A percentile compares a stretch with the other conserved stretches of the same genome.
Evolutionary conservation across 2,329 filamentous ascomycete genomes (phyloP).

Genomic region (Cladosporium austrohemisphaericum): DNA sequence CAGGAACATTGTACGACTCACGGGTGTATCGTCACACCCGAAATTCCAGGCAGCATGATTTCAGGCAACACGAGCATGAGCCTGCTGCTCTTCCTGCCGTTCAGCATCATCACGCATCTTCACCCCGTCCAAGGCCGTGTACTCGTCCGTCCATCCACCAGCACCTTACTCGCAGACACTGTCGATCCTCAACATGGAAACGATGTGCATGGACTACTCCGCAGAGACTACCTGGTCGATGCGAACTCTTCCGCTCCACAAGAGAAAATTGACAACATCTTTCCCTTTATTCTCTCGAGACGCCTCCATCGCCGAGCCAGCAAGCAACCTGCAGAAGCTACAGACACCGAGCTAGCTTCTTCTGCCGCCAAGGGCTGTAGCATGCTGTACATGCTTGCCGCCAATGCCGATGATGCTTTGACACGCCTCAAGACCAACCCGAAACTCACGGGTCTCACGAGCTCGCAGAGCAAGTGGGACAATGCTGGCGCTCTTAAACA

Average conservation of each 20-base stretch:
- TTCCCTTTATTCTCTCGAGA: background rate
- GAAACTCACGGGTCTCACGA: background rate
- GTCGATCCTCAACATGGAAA: background rate
- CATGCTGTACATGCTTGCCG: conserved; percentile 14
- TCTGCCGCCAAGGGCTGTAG: conserved; percentile 9
- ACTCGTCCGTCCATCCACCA: background rate
- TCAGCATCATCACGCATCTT: background rate
- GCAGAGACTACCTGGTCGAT: no score
- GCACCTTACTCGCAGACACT: background rate
- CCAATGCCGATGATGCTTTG: conserved; percentile 4
- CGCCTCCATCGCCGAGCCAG: background rate
- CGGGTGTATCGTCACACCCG: background rate
- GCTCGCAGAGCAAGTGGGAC: conserved; percentile 8
- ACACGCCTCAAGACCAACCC: conserved; percentile 11
- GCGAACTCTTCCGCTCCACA: background rate
- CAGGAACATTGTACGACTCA: background rate
- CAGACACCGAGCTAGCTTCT: background rate
- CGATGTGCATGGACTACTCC: no score
- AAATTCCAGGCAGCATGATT: background rate
- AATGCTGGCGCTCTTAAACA: conserved; percentile 2
- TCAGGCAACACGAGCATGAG: background rate
- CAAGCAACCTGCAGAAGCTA: conserved; percentile 3
- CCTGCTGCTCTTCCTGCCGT: background rate
- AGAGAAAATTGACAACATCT: background rate
- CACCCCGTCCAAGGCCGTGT: background rate